phyloP scores from a whole-genome alignment of 345 rosid genomes.

The Erysimum cheiranthoides region DNA sequence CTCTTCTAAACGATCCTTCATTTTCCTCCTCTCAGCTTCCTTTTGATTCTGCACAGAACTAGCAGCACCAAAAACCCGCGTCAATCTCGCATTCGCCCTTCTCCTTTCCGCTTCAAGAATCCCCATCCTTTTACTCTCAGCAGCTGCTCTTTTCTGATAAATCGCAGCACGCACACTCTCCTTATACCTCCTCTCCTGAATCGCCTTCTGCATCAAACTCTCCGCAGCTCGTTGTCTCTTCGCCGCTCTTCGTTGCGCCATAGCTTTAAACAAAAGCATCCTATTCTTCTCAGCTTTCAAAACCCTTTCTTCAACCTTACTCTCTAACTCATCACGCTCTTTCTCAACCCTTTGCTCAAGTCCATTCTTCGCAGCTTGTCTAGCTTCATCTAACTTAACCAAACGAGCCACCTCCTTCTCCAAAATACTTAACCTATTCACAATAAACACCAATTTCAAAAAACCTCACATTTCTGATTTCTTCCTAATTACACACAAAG shows the following conservation, averaged over 20 bases:
- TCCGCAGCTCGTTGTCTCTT: constrained; percentile 80
- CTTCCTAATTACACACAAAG: background rate
- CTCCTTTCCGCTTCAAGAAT: constrained; percentile 84
- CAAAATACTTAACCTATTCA: constrained; percentile 70
- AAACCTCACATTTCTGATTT: background rate
- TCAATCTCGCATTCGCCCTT: constrained; percentile 69
- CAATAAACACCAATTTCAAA: background rate
- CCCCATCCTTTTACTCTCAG: constrained; percentile 83
- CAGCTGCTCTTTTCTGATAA: constrained; percentile 84
- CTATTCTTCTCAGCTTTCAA: constrained; percentile 92
- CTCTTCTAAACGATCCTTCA: constrained; percentile 82
- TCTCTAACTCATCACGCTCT: constrained; percentile 86
- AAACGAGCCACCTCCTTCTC: constrained; percentile 84
- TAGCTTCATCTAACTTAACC: constrained; percentile 78
- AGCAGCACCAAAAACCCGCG: constrained; percentile 71
- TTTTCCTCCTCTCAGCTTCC: constrained; percentile 79
- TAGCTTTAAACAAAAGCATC: constrained; percentile 80
- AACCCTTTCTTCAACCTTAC: constrained; percentile 73
- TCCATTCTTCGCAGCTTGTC: constrained; percentile 90
- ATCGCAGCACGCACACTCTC: constrained; percentile 81
- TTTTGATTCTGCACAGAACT: constrained; percentile 67
- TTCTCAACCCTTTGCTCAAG: constrained; percentile 67
- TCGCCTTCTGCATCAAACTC: constrained; percentile 70
- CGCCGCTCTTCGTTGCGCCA: constrained; percentile 71
- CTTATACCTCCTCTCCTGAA: constrained; percentile 87